These are phyloP conservation scores for Dioscorea dumetorum DNA, from an alignment of 106 monocot genomes.

Conservation along the genomic window DNA sequence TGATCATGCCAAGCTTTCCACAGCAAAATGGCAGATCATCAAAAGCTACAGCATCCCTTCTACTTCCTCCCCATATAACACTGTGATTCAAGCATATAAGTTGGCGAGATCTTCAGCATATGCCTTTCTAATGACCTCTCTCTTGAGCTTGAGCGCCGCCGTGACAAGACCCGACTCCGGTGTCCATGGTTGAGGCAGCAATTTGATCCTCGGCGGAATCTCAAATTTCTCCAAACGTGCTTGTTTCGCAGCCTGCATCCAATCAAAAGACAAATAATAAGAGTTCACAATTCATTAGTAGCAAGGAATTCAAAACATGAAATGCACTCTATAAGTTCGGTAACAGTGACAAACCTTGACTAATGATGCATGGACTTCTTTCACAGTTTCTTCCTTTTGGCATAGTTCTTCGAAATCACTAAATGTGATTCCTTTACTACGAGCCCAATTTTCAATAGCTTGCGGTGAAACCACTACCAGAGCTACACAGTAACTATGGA, in stretches of 20 bases:
- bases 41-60: too few species aligned
- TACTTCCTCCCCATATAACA: background rate
- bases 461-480: constrained; percentile 51
- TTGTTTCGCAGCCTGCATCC: constrained; percentile 54
- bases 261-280: background rate
- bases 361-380: constrained; percentile 80
- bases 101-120: constrained; percentile 64
- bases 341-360: constrained; percentile 44
- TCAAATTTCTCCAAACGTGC: constrained; percentile 80
- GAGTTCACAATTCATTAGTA: too few species aligned
- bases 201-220: constrained; percentile 69
- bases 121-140: constrained; percentile 65
- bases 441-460: constrained; percentile 82
- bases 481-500: constrained; percentile 82
- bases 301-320: too few species aligned
- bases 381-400: constrained; percentile 50
- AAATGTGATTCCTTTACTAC: constrained; percentile 44
- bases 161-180: constrained; percentile 94
- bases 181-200: constrained; percentile 85
- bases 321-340: too few species aligned
- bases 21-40: too few species aligned
- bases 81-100: constrained; percentile 45
- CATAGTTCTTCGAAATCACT: constrained; percentile 63
- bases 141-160: constrained; percentile 84
- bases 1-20: too few species aligned